Percentiles rank a stretch among this genome's conserved stretches.
phyloP scores from a whole-genome alignment of 495 filamentous ascomycete genomes.

The Sporormia fimetaria region DNA sequence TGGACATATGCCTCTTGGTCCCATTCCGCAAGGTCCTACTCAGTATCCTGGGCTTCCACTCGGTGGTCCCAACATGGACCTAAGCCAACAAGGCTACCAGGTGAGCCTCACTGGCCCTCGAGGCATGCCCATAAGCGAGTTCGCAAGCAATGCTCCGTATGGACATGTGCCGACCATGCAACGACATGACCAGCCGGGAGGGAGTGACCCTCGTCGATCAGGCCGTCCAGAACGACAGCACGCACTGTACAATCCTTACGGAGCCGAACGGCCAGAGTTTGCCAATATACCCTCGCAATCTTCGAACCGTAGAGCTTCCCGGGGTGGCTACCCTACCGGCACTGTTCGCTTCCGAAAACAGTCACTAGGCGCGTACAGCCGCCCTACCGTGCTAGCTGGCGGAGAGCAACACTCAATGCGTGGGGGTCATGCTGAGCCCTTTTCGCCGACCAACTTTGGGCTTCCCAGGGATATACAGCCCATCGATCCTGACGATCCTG shows the following conservation, averaged over 20 bases:
- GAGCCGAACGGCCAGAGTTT: slow-evolving; percentile 9
- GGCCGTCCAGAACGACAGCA: not conserved
- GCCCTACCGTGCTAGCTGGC: not conserved
- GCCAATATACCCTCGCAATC: slow-evolving; percentile 2
- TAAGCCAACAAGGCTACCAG: too few relatives aligned
- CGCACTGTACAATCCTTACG: slow-evolving; percentile 17
- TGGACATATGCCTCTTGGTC: too few relatives aligned
- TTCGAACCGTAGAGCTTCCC: not conserved
- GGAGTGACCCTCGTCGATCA: slow-evolving; percentile 1
- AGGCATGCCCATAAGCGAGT: slow-evolving; percentile 6
- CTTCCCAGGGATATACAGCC: not conserved
- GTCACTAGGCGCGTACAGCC: slow-evolving; percentile 9
- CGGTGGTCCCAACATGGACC: too few relatives aligned
- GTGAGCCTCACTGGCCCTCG: too few relatives aligned
- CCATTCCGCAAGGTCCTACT: too few relatives aligned
- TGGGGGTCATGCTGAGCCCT: slow-evolving; percentile 2
- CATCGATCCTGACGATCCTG: slow-evolving; percentile 2
- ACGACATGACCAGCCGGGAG: slow-evolving; percentile 2
- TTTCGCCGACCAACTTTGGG: not conserved
- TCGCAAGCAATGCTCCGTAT: slow-evolving; percentile 10
- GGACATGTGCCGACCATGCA: not conserved
- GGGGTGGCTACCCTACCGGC: slow-evolving; percentile 7
- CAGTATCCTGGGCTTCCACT: too few relatives aligned
- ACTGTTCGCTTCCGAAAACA: slow-evolving; percentile 6
- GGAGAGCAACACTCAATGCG: not conserved